phyloP scores from a whole-genome alignment of 257 asterid species.

The Solanum medicagineum region DNA sequence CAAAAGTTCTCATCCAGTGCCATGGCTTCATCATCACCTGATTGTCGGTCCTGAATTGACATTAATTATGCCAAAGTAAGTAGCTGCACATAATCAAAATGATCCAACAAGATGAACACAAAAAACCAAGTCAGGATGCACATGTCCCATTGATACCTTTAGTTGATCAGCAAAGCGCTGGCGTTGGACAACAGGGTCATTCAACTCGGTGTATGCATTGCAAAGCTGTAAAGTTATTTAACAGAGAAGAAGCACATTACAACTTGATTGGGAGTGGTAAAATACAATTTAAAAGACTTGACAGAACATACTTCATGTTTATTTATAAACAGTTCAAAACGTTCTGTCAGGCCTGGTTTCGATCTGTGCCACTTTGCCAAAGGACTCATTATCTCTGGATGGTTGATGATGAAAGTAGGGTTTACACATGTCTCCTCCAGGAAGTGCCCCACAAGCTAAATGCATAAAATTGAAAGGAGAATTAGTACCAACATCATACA shows the following conservation, averaged over 20 bases:
- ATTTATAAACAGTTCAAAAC: conserved; percentile 82
- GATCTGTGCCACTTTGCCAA: conserved; percentile 93
- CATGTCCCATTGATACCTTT: conserved; percentile 35
- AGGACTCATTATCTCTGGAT: conserved; percentile 94
- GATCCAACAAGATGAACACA: background rate
- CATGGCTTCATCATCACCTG: conserved; percentile 99
- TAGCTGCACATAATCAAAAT: background rate
- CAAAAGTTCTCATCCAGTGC: conserved; percentile 80
- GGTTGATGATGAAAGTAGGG: conserved; percentile 78
- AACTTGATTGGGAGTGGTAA: background rate
- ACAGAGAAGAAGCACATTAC: background rate
- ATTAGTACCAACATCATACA: background rate
- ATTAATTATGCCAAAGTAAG: background rate
- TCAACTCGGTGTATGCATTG: conserved; percentile 94
- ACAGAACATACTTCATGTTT: conserved; percentile 55
- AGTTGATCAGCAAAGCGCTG: conserved; percentile 93
- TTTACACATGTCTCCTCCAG: conserved; percentile 72
- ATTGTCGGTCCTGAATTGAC: conserved; percentile 66
- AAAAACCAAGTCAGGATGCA: background rate
- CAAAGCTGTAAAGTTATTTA: conserved; percentile 36
- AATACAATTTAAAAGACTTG: background rate
- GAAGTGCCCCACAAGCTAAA: conserved; percentile 86
- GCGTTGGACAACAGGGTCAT: conserved; percentile 91
- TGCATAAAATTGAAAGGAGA: background rate
- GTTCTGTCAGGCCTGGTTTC: conserved; percentile 72